These are phyloP conservation scores for Firmiana major DNA, from an alignment of 345 rosid species.

Conservation along the genomic window DNA sequence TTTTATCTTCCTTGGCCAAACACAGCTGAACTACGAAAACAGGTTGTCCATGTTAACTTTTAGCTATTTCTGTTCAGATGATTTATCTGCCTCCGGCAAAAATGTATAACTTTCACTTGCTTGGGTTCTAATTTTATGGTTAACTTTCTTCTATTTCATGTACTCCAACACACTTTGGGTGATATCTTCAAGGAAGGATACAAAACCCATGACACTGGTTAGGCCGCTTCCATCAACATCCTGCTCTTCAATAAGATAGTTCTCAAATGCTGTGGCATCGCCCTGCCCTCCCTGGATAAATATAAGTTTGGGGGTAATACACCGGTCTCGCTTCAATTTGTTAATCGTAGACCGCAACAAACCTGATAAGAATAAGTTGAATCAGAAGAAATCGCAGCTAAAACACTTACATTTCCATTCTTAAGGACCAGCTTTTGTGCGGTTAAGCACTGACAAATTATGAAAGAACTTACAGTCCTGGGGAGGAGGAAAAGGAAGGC, in stretches of 20 bases:
- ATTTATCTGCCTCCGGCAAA: constrained; percentile 1
- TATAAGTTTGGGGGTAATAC: constrained; percentile 78
- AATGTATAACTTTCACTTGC: background rate
- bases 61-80: background rate
- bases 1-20: background rate
- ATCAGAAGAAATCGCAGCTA: background rate
- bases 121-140: background rate
- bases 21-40: background rate
- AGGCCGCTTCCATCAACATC: constrained; percentile 84
- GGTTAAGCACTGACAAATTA: background rate
- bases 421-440: background rate
- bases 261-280: constrained; percentile 79
- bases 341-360: constrained; percentile 70
- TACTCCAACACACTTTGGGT: constrained; percentile 74
- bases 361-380: constrained; percentile 37
- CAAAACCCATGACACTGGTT: constrained; percentile 85
- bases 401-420: background rate
- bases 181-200: constrained; percentile 85
- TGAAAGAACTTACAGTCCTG: constrained; percentile 70
- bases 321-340: constrained; percentile 82
- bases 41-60: background rate
- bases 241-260: constrained; percentile 92
- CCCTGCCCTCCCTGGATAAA: constrained; percentile 83
- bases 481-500: constrained; percentile 91
- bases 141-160: constrained; percentile 49